A percentile compares a stretch with the other conserved stretches of the same genome.
These are phyloP conservation scores for Friedmanniomyces endolithicus DNA, from an alignment of 495 filamentous ascomycete genomes.

Conservation along the genomic window DNA sequence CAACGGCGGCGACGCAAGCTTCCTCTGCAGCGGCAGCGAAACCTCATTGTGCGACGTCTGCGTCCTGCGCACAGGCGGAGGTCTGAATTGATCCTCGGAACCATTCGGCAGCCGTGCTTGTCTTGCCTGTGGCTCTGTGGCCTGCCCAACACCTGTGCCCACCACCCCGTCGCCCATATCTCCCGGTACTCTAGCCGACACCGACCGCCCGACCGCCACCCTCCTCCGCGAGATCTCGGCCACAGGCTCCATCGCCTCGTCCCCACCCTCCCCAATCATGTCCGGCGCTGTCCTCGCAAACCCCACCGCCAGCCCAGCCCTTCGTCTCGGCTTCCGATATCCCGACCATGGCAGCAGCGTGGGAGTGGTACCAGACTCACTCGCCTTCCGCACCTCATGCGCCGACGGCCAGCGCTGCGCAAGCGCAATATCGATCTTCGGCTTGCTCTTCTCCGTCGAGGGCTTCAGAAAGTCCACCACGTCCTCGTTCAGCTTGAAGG, in stretches of 20 bases:
- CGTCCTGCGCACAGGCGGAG: conserved; percentile 10
- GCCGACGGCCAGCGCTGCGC: conserved; percentile 31
- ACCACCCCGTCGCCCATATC: neutral
- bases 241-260: conserved; percentile 59
- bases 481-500: conserved; percentile 26
- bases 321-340: conserved; percentile 26
- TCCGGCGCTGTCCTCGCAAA: conserved; percentile 58
- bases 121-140: neutral
- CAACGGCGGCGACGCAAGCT: conserved; percentile 3
- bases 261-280: conserved; percentile 76
- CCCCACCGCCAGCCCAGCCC: conserved; percentile 56
- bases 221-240: conserved; percentile 50
- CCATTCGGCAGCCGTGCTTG: neutral
- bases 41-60: conserved; percentile 12
- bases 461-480: conserved; percentile 33
- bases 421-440: conserved; percentile 29
- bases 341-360: neutral
- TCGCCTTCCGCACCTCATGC: conserved; percentile 16
- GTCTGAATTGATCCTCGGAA: neutral
- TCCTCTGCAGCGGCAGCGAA: conserved; percentile 5
- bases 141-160: neutral
- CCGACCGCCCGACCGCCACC: conserved; percentile 12
- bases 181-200: neutral
- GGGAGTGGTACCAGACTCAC: neutral
- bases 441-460: conserved; percentile 26